Evolutionary conservation across 2,329 filamentous ascomycete species (phyloP), one percentile per base, ranked within the genome.

Genomic region (Neobulgaria alba): DNA sequence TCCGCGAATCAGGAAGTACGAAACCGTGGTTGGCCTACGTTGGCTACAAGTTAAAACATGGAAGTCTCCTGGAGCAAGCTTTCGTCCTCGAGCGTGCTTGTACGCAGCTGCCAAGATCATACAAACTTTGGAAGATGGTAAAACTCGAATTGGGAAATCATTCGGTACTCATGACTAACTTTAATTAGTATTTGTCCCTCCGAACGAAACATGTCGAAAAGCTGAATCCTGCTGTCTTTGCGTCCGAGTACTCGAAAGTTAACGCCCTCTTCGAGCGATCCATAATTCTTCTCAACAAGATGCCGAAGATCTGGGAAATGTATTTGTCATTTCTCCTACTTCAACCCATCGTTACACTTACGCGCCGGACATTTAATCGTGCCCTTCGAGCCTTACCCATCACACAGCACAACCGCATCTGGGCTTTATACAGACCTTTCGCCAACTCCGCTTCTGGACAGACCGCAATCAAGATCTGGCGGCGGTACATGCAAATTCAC

Each of bases 301-400:
- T 98, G 92, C 92, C 93, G 17, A 77, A 79, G 52, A 92, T 98
- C 59, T 98, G 92, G 93, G 89, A 95, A 61, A 86, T 96, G 79
- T 98, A 95, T 61, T 78, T 98, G 47, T 75, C 75, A 36, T 96
- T 98, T 59, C 71, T 98, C 43, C 78, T 90, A 59, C 79, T 85
- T 57, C 92, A 98, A 61, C 92, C 92, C n/a, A 69, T 93, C 39
- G 79, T 98, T 46, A 95, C 90, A 5, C 72, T 79, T 42, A 93
- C 87, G 18, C 79, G 92, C 44, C 79, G 80, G 50, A 86, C 86
- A 1, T 98, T 98, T 65, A 90, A 98, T 64, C 81, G 88, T 44
- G 89, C 92, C 10, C 72, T 98, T 33, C 80, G 90, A 48, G 90
- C 93, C 4, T 72, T 98, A 30, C 92, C 93, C 2, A 79, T 95